Percentiles rank a stretch among this genome's conserved stretches.
Conservation (phyloP, 371 early-diverging fungal species). For the Saksenaea vasiformis region DNA sequence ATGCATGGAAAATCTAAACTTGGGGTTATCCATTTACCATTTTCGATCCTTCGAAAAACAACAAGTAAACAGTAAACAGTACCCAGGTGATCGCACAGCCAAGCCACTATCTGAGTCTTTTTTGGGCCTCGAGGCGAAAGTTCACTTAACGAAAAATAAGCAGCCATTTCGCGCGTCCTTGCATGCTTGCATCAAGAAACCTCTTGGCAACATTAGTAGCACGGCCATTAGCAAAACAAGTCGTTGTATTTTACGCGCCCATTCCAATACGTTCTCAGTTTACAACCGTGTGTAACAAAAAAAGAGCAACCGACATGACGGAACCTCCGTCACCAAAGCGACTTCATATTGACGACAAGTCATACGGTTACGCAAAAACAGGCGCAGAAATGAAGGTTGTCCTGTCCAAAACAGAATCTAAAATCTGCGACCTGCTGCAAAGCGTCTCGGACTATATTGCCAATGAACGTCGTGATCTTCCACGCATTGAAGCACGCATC, state of each 20-base stretch:
- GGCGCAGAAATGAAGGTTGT: conserved; percentile 41
- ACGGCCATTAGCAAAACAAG: not conserved
- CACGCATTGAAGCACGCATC: conserved; percentile 78
- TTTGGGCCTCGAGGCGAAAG: not conserved
- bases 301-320: conserved; percentile 1
- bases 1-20: not conserved
- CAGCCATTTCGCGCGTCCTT: too few relatives aligned
- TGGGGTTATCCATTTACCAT: not conserved
- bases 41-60: not conserved
- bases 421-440: conserved; percentile 66
- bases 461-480: conserved; percentile 46
- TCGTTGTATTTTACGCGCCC: not conserved
- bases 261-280: not conserved
- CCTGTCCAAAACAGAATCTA: conserved; percentile 56
- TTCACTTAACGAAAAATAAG: not conserved
- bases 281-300: not conserved
- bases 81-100: not conserved
- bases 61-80: not conserved
- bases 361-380: conserved; percentile 41
- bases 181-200: not conserved
- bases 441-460: conserved; percentile 60
- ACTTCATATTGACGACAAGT: not conserved
- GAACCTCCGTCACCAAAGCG: not conserved
- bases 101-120: not conserved
- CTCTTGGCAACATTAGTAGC: not conserved